Conservation (phyloP, 2,329 filamentous ascomycete genomes). For the Aspergillus sp. region DNA sequence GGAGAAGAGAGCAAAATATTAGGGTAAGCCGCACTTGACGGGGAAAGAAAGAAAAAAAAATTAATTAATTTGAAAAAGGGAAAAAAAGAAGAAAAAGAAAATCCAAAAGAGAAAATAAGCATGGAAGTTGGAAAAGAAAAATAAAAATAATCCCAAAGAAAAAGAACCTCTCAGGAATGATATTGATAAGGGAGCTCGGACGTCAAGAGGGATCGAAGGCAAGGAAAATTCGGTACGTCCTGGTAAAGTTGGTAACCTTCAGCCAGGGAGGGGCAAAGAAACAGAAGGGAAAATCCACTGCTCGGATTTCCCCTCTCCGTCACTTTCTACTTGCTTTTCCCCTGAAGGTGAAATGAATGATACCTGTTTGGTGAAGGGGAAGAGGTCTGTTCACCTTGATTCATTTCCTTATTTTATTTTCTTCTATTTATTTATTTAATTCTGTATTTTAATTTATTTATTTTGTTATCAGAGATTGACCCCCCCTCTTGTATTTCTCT, state of each 20-base stretch:
- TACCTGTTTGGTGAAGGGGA: not conserved
- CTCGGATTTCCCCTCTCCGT: not conserved
- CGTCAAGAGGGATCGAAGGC: conserved; percentile 1
- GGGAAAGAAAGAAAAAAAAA: not conserved
- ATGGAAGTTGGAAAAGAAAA: conserved; percentile 11
- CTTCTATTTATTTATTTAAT: no score
- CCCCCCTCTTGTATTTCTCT: not conserved
- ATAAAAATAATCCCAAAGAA: not conserved
- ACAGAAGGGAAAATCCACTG: not conserved
- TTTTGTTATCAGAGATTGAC: not conserved
- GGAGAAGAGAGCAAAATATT: not conserved
- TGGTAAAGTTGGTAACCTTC: conserved; percentile 2
- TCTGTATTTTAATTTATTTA: no score
- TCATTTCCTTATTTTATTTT: no score
- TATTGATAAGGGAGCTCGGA: conserved; percentile 13
- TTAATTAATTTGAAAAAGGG: not conserved
- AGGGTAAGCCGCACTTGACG: conserved; percentile 12
- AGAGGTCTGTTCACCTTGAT: not conserved
- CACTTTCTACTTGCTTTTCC: not conserved
- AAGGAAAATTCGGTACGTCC: conserved; percentile 7
- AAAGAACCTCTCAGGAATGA: conserved; percentile 14
- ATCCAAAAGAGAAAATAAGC: conserved; percentile 9
- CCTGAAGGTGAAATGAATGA: not conserved
- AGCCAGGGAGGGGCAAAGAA: not conserved
- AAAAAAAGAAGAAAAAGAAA: conserved; percentile 13